Conservation (phyloP, 2,329 filamentous ascomycete species). For the Sporothrix brasiliensis region DNA sequence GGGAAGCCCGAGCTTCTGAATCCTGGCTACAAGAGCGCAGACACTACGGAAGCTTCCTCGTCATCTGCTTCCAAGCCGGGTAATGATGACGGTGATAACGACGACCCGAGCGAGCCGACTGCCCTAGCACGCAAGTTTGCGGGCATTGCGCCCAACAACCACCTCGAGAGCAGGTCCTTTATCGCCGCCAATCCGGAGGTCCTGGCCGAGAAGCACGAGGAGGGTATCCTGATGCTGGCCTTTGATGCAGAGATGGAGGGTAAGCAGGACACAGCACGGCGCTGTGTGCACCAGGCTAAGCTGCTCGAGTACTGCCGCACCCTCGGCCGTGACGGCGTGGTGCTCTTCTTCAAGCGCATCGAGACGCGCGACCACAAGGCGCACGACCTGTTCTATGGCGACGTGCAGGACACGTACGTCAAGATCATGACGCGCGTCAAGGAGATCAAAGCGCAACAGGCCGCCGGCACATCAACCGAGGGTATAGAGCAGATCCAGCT, state of each 20-base stretch:
- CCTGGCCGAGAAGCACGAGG: conserved; percentile 78
- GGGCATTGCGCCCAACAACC: conserved; percentile 74
- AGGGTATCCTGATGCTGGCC: conserved; percentile 85
- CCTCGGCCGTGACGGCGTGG: conserved; percentile 83
- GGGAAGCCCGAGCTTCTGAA: conserved; percentile 74
- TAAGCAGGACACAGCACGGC: conserved; percentile 73
- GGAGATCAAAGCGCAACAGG: conserved; percentile 64
- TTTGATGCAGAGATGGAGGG: conserved; percentile 84
- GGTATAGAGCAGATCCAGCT: conserved; percentile 96
- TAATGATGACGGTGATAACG: conserved; percentile 60
- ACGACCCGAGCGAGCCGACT: conserved; percentile 75
- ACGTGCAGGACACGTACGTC: conserved; percentile 84
- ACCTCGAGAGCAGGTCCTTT: conserved; percentile 72
- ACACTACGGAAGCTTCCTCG: not conserved
- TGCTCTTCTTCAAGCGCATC: conserved; percentile 94
- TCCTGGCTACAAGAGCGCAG: conserved; percentile 52
- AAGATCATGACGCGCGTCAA: conserved; percentile 76
- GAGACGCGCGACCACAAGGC: conserved; percentile 88
- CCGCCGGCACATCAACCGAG: conserved; percentile 47
- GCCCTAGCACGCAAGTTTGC: conserved; percentile 79
- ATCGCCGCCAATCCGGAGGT: conserved; percentile 78
- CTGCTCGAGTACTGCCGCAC: conserved; percentile 93
- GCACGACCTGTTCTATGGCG: conserved; percentile 85
- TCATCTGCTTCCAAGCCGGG: not conserved
- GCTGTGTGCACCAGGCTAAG: conserved; percentile 91